Base-by-base conservation (phyloP, 2,329 filamentous ascomycete genomes). In the Neopestalotiopsis sp. region DNA sequence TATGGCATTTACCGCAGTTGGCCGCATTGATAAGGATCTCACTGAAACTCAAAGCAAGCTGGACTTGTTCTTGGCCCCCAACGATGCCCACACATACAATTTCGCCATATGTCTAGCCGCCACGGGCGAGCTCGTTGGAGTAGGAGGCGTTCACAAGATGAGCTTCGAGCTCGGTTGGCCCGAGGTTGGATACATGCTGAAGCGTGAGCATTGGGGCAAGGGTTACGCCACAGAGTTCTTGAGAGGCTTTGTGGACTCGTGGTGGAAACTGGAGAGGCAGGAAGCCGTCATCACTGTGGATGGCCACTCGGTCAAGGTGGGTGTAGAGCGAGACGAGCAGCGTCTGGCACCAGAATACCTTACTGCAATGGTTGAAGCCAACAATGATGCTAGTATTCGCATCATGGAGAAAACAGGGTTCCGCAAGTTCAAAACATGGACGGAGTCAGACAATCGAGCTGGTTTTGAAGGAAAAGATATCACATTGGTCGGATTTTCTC, bases 401-500 rank as follows among this genome's bases (percentile, higher is more conserved):
- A 86, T 93, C 7, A 72, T 92, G 67, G 73, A 76, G 62, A 91
- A 91, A 74, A 78, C 75, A 14, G 89, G 89, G 1, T 89, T 91
- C 71, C 78, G 79, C 72, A 73, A 82, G 49, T 82, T 83, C 58
- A 82, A 83, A 72, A 77, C 72, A 32, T 86, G 81, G 79, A 71
- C 74, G 42, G 80, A 79, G 62, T 67, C 71, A 4, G 76, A 79
- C 65, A 40, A 4, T 60, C 73, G 75, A 1, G 66, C 49, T 4
- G 65, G 65, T 13, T 59, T 28, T n/a, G 65, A 67, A 45, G 68
- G 68, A 14, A 59, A 56, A 32, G 58, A 57, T 9, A 49, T 67
- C 52, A 60, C 38, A 10, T 34, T 67, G 20, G 2, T 65, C 5
- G 65, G 38, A 20, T 67, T 62, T 38, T 45, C 34, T 56, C 45